phyloP scores from a whole-genome alignment of 2,329 filamentous ascomycete genomes.

The Didymella segeticola region DNA sequence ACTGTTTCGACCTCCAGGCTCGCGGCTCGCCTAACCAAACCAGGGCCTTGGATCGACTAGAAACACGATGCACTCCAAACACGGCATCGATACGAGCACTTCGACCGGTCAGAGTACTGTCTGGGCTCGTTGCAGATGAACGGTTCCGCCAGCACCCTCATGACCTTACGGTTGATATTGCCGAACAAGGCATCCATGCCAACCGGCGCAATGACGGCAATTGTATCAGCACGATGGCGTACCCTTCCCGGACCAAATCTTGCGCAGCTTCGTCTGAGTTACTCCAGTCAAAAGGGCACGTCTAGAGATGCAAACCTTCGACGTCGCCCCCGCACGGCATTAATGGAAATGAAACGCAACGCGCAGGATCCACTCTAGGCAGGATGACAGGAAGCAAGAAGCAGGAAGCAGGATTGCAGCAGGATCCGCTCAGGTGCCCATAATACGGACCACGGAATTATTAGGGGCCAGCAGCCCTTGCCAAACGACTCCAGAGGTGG shows the following conservation, averaged over 20 bases:
- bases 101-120: conserved; percentile 7
- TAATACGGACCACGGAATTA: conserved; percentile 10
- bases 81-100: not conserved
- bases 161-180: not conserved
- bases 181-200: conserved; percentile 12
- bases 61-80: not conserved
- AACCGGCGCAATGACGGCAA: not conserved
- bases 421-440: conserved; percentile 17
- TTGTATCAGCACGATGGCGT: not conserved
- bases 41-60: conserved; percentile 5
- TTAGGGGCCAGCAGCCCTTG: conserved; percentile 12
- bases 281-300: conserved; percentile 6
- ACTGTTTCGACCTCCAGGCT: conserved; percentile 8
- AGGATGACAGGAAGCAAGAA: conserved; percentile 6
- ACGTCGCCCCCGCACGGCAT: conserved; percentile 14
- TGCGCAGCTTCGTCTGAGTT: not conserved
- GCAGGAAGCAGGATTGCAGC: conserved; percentile 14
- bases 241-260: not conserved
- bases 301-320: conserved; percentile 11
- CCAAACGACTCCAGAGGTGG: conserved; percentile 18
- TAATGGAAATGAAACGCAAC: conserved; percentile 20
- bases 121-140: not conserved
- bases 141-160: not conserved
- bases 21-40: conserved; percentile 11
- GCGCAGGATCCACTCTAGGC: conserved; percentile 12